These are phyloP conservation scores for Phascolomyces articulosus DNA, from an alignment of 371 early-diverging fungal species.

Conservation along the genomic window DNA sequence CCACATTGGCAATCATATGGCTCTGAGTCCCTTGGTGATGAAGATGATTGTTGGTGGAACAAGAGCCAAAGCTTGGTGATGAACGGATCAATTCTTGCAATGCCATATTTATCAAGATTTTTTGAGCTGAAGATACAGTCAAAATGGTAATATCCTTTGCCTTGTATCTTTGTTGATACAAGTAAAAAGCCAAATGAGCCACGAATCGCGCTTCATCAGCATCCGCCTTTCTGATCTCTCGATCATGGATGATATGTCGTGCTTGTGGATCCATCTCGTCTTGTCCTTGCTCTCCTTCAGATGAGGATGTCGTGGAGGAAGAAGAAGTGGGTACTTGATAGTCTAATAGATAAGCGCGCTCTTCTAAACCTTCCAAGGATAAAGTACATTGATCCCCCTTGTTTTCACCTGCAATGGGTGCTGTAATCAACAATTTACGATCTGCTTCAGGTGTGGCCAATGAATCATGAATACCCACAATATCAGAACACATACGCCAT, in stretches of 20 bases:
- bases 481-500: conserved; percentile 43
- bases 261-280: not conserved
- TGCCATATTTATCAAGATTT: conserved; percentile 21
- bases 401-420: conserved; percentile 19
- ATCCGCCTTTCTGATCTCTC: conserved; percentile 15
- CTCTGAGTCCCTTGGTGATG: not conserved
- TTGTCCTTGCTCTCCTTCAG: no score
- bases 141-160: conserved; percentile 21
- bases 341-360: conserved; percentile 32
- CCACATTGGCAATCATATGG: conserved; percentile 1
- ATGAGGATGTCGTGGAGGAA: no score
- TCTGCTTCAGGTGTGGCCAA: not conserved
- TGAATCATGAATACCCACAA: conserved; percentile 16
- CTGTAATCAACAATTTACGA: conserved; percentile 15
- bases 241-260: not conserved
- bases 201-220: conserved; percentile 37
- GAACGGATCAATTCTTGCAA: conserved; percentile 1
- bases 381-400: conserved; percentile 6
- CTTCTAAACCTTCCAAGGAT: conserved; percentile 21
- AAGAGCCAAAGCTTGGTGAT: no score
- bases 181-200: conserved; percentile 35
- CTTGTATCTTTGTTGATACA: conserved; percentile 34
- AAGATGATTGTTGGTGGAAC: no score
- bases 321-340: no score
- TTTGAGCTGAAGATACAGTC: conserved; percentile 22